A percentile compares a stretch with the other conserved stretches of the same genome.
phyloP scores from a whole-genome alignment of 768 basidiomycete genomes.

The Pulveroboletus frians region DNA sequence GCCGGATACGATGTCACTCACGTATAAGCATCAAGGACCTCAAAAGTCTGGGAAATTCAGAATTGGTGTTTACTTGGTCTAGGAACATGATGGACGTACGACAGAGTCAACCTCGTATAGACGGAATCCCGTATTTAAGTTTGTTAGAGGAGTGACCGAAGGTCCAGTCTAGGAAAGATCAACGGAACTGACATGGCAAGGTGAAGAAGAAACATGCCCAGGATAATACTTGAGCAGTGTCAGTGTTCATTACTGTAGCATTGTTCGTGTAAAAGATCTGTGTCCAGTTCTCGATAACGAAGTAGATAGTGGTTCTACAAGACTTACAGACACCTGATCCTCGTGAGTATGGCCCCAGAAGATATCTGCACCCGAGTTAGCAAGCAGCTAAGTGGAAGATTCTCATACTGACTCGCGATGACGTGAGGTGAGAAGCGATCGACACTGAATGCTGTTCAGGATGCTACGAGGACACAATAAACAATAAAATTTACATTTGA shows the following conservation, averaged over 20 bases:
- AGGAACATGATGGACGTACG: conserved; percentile 34
- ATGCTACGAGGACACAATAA: neutral
- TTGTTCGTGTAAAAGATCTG: conserved; percentile 74
- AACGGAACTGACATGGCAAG: conserved; percentile 3
- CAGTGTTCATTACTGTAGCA: conserved; percentile 51
- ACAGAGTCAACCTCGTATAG: conserved; percentile 46
- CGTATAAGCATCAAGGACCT: conserved; percentile 75
- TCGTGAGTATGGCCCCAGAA: conserved; percentile 79
- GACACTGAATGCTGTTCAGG: conserved; percentile 38
- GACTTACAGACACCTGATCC: conserved; percentile 57
- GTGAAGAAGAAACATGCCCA: conserved; percentile 36
- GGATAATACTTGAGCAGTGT: conserved; percentile 50
- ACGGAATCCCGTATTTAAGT: conserved; percentile 70
- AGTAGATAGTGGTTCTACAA: neutral
- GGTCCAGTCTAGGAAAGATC: conserved; percentile 51
- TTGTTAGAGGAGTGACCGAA: conserved; percentile 63
- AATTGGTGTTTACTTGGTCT: conserved; percentile 1
- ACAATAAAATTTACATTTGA: conserved; percentile 36
- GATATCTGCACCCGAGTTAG: conserved; percentile 41
- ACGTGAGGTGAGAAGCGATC: conserved; percentile 78
- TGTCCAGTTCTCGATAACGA: neutral
- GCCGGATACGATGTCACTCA: conserved; percentile 30
- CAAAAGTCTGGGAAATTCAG: conserved; percentile 53
- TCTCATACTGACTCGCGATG: conserved; percentile 54
- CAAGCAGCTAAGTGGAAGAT: neutral